Conservation (phyloP, 352 stramenopile species). For the Aphanomyces euteiches region DNA sequence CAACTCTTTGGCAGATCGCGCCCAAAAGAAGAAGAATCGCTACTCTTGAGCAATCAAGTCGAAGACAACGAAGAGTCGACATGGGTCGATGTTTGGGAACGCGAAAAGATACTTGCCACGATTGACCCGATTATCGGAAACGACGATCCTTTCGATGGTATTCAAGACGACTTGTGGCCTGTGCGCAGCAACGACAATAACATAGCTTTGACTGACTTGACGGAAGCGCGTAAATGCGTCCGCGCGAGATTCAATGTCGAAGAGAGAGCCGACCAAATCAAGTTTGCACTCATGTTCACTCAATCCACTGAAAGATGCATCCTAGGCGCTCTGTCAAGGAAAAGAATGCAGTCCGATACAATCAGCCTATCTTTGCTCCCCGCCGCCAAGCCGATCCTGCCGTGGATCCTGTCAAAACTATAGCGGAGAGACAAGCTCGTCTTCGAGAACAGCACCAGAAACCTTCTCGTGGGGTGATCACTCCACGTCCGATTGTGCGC, state of each 20-base stretch:
- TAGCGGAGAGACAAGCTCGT: too few relatives aligned
- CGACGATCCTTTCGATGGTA: background rate
- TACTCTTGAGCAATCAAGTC: background rate
- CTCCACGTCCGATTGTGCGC: too few relatives aligned
- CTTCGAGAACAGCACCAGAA: too few relatives aligned
- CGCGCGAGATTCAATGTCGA: conserved; percentile 15
- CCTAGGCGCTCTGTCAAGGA: background rate
- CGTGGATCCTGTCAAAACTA: too few relatives aligned
- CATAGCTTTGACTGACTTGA: conserved; percentile 2
- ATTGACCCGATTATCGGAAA: background rate
- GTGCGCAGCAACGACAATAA: background rate
- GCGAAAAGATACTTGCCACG: conserved; percentile 1
- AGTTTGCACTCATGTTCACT: background rate
- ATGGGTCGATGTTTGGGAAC: conserved; percentile 18
- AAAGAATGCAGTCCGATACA: background rate
- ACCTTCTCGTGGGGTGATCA: too few relatives aligned
- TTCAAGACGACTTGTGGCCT: background rate
- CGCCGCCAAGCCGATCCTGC: background rate
- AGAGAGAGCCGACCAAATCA: conserved; percentile 15
- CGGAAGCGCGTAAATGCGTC: background rate
- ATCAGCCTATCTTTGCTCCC: background rate
- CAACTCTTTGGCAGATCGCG: conserved; percentile 15
- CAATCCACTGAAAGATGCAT: background rate
- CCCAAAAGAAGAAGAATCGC: background rate
- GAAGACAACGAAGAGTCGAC: background rate